A percentile compares a stretch with the other conserved stretches of the same genome.
Evolutionary conservation across 176 grass and related monocot genomes (phyloP).

Genomic region (Carex scoparia): DNA sequence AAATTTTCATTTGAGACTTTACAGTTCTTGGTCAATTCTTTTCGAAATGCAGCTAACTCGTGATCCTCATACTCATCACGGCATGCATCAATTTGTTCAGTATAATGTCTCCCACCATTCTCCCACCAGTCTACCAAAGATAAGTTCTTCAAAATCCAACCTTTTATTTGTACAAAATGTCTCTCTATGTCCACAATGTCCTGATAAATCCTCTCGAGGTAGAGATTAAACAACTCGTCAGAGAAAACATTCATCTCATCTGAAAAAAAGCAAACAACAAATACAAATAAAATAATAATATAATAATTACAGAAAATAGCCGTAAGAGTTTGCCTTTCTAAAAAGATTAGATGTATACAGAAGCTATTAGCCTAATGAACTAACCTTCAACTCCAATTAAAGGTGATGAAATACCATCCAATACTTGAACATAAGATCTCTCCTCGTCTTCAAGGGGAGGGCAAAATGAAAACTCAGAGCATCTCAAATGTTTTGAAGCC

Average conservation of each 20-base stretch:
- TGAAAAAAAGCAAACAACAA: not conserved
- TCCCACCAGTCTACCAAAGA: not conserved
- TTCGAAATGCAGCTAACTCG: not conserved
- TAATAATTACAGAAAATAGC: not conserved
- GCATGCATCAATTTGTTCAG: not conserved
- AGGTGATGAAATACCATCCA: not conserved
- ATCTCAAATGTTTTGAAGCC: not conserved
- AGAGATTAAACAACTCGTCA: not conserved
- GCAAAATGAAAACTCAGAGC: not conserved
- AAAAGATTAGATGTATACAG: not conserved
- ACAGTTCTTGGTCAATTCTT: not conserved
- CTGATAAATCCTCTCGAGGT: not conserved
- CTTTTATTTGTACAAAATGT: not conserved
- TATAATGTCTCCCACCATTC: not conserved
- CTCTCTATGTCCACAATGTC: not conserved
- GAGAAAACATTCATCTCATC: not conserved
- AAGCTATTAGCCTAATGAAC: not conserved
- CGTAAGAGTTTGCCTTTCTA: not conserved
- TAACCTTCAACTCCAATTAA: not conserved
- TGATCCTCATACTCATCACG: not conserved
- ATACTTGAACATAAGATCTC: not conserved
- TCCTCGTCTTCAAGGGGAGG: not conserved
- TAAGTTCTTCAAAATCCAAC: conserved; percentile 16
- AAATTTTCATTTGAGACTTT: not conserved
- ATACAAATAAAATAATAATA: not conserved